Evolutionary conservation across 164 flowering plant species (phyloP).

Genomic region (Tetracentron sinense): DNA sequence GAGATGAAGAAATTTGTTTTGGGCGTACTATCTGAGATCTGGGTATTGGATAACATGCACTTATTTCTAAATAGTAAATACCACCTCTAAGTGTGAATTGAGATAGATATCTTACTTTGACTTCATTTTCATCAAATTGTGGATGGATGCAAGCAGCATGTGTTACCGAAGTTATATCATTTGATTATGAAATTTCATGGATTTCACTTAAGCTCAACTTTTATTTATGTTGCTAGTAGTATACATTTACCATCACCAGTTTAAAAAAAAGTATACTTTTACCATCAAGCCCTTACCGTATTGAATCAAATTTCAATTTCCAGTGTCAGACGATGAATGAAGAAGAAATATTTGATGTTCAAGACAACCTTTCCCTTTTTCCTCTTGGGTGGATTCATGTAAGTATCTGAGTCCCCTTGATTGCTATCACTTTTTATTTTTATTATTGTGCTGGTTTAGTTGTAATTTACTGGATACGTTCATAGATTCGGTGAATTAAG

Average conservation of each 20-base stretch:
- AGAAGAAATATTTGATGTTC: slow-evolving; percentile 97
- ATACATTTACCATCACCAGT: no score
- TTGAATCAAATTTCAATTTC: no score
- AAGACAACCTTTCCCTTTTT: slow-evolving; percentile 86
- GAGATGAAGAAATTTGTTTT: no score
- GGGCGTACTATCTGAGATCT: no score
- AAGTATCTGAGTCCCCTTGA: slow-evolving; percentile 26
- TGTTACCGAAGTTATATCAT: no score
- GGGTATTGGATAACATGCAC: no score
- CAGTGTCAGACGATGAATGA: slow-evolving; percentile 96
- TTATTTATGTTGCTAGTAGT: background rate
- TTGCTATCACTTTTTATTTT: slow-evolving; percentile 4
- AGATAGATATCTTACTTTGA: no score
- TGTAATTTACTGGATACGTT: background rate
- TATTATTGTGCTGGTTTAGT: background rate
- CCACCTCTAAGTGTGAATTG: no score
- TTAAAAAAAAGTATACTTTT: no score
- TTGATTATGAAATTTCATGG: slow-evolving; percentile 2
- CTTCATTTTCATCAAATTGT: no score
- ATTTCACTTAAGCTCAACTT: background rate
- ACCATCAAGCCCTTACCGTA: no score
- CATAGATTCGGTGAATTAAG: background rate
- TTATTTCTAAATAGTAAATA: no score
- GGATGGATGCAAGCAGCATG: background rate
- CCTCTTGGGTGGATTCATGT: slow-evolving; percentile 99